Evolutionary conservation across 768 basidiomycete species (phyloP), one percentile per base, ranked within the genome.

Genomic region (Amyloporia xantha): DNA sequence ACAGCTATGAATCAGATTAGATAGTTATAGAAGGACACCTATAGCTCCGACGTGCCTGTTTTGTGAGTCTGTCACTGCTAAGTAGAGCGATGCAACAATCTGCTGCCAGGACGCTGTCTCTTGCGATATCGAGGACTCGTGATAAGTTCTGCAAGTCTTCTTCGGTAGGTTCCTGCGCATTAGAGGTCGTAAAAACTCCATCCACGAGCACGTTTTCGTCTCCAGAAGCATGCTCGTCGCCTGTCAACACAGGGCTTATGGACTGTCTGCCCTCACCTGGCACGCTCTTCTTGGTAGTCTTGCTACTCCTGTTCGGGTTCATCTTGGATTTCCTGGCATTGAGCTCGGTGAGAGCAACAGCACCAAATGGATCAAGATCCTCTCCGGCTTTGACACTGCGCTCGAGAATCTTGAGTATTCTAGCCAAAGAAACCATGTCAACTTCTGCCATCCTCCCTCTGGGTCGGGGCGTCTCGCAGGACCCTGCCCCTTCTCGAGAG

Each of bases 81-180:
- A 97, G 74, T 4, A 96, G 64, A 0, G 84, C 79, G 54, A 95
- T 74, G 52, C 80, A 84, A 55, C 87, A 91, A 61, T 93, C 90
- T 0, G 89, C 89, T 3, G 93, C 91, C 23, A 86, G 58, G 7
- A 91, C 77, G 44, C 86, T 85, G 57, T 91, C 84, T 33, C 77
- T 69, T 3, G 84, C 85, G 17, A 78, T 54, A 47, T 86, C 80
- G 30, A 94, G 63, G 7, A 66, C 64, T 38, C 66, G 67, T 0
- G 74, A 65, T 10, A 92, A 54, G 35, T 68, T 71, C 7, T 77
- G 78, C 38, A 84, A 61, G 46, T 82, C 68, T 53, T 54, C 62
- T 5, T 80, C 77, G 2, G 75, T 70, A 55, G 20, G 56, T 30
- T 25, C 39, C 56, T 40, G 52, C 23, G 47, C 54, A 27, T 21